Base-by-base conservation (phyloP, 192 early-diverging fungal species). In the Linnemannia zychae region DNA sequence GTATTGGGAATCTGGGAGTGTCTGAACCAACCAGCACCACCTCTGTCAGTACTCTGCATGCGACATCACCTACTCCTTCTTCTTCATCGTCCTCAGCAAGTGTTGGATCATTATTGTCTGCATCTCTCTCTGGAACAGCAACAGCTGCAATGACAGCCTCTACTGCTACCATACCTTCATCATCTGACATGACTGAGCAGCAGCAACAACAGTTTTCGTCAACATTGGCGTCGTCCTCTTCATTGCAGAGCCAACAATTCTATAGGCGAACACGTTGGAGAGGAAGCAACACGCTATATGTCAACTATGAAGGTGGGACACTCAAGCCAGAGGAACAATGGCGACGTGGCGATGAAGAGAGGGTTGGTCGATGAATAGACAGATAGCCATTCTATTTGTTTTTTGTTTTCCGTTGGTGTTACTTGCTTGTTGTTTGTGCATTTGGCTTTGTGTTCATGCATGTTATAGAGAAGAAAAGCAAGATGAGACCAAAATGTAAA, bases 261-360 rank as follows among this genome's bases (percentile, higher is more conserved):
- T 24, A 63, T 13, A 36, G 36, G 78, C 67, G 66, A 34, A 44
- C 47, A 15, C 72, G 49, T 31, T 24, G 18, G 36, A 74, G 72
- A 37, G 73, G 63, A 12, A 75, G 53, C 46, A 78, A 84, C 24
- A 84, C 77, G 50, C 72, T 84, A 4, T 84, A 84, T 78, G 52
- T 74, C 3, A 71, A 84, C 53, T 74, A 46, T 63, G 76, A 79
- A 66, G 76, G 76, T 33, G 82, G 82, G 16, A 78, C 33, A 16
- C 48, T 84, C 5, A 46, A 31, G 65, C 72, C 72, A 16, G 73
- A 75, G n/a, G 82, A 79, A 17, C 67, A 73, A 28, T 84, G 82
- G 82, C 82, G 77, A 31, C 52, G 82, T 40, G 82, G 82, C 2
- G 22, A 70, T 12, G 57, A 74, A 47, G 82, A 84, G 44, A 84